These are phyloP conservation scores for Ascochyta lentis DNA, from an alignment of 2,329 filamentous ascomycete genomes.

Conservation along the genomic window DNA sequence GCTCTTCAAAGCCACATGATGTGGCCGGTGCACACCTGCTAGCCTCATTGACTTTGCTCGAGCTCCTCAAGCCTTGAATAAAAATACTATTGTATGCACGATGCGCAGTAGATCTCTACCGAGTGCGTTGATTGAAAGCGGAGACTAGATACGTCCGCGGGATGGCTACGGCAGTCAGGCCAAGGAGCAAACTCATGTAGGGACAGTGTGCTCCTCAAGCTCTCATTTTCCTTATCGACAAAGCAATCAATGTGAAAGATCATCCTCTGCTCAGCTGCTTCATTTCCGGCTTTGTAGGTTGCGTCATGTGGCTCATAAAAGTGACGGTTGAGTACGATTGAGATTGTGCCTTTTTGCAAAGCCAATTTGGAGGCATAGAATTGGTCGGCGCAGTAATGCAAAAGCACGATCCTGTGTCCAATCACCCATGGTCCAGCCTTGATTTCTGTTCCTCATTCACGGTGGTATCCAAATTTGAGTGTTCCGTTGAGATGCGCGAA, in stretches of 20 bases:
- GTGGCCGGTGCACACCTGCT: no score
- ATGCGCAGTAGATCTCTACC: no score
- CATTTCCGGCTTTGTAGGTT: background rate
- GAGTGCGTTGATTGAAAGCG: no score
- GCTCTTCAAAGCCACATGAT: no score
- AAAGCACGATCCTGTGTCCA: slow-evolving; percentile 51
- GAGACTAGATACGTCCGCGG: no score
- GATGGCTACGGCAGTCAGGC: no score
- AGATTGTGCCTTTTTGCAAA: slow-evolving; percentile 39
- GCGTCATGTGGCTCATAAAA: slow-evolving; percentile 1
- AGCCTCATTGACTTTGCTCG: no score
- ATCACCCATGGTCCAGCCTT: slow-evolving; percentile 8
- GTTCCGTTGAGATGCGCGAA: slow-evolving; percentile 27
- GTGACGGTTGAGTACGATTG: slow-evolving; percentile 5
- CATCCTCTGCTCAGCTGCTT: background rate
- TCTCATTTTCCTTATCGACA: slow-evolving; percentile 4
- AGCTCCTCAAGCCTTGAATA: no score
- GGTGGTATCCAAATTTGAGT: slow-evolving; percentile 3
- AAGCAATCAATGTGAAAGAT: slow-evolving; percentile 53
- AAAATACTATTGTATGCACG: no score
- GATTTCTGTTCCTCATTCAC: background rate
- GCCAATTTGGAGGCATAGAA: background rate
- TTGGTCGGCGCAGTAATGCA: slow-evolving; percentile 51
- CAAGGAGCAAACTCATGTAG: no score
- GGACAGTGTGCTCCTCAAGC: no score